Percentiles rank a stretch among this genome's conserved stretches.
Evolutionary conservation across 768 basidiomycete genomes (phyloP).

Genomic region (Clavulina sp.): DNA sequence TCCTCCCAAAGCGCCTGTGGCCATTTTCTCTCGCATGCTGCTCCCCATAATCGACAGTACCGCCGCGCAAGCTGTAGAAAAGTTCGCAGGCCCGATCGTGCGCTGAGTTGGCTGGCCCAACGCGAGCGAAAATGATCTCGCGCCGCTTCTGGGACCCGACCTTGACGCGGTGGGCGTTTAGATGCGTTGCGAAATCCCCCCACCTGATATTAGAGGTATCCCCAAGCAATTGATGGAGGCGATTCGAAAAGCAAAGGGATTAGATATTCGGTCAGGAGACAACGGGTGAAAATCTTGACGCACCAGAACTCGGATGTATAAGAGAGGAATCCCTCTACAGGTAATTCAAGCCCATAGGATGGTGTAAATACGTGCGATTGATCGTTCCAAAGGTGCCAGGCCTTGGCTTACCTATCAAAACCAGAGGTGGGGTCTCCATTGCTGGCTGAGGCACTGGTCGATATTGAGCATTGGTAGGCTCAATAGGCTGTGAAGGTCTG

Average conservation of each 20-base stretch:
- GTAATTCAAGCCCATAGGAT: not conserved
- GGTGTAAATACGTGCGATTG: not conserved
- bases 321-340: not conserved
- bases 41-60: slow-evolving; percentile 33
- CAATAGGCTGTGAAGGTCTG: too few species aligned
- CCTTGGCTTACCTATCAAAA: not conserved
- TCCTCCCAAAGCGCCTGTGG: slow-evolving; percentile 29
- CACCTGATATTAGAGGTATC: too few species aligned
- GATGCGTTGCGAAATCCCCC: not conserved
- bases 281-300: not conserved
- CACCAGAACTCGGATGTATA: not conserved
- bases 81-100: slow-evolving; percentile 38
- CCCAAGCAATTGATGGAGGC: not conserved
- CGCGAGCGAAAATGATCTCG: slow-evolving; percentile 16
- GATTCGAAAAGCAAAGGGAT: not conserved
- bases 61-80: slow-evolving; percentile 29
- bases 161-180: not conserved
- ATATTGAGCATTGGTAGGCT: not conserved
- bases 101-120: slow-evolving; percentile 34
- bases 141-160: not conserved
- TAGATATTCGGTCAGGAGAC: not conserved
- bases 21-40: slow-evolving; percentile 23
- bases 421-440: not conserved
- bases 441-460: not conserved
- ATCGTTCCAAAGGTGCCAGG: not conserved